Conservation (phyloP, 108 stramenopile genomes). For the Nitzschia sp. region DNA sequence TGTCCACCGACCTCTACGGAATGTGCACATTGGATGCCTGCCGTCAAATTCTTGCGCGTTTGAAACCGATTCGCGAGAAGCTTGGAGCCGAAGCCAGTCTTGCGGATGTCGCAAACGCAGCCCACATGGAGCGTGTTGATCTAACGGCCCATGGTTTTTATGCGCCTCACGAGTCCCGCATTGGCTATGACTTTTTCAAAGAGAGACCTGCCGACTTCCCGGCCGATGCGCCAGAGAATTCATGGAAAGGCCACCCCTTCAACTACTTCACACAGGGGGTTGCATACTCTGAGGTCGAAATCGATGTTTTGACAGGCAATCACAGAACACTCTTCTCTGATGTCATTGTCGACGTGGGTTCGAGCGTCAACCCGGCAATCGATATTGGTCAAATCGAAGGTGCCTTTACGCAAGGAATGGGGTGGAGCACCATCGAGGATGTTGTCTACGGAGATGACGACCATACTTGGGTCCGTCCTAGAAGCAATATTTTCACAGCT, state of each 20-base stretch:
- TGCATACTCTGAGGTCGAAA: slow-evolving; percentile 87
- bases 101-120: slow-evolving; percentile 73
- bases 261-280: slow-evolving; percentile 96
- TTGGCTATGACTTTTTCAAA: slow-evolving; percentile 85
- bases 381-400: slow-evolving; percentile 98
- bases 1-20: slow-evolving; percentile 94
- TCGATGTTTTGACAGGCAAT: slow-evolving; percentile 91
- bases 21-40: slow-evolving; percentile 97
- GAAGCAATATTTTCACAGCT: slow-evolving; percentile 80
- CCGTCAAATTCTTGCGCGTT: slow-evolving; percentile 79
- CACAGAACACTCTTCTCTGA: slow-evolving; percentile 81
- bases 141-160: slow-evolving; percentile 94
- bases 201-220: slow-evolving; percentile 61
- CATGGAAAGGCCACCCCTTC: slow-evolving; percentile 90
- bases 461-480: slow-evolving; percentile 89
- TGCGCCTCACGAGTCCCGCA: slow-evolving; percentile 66
- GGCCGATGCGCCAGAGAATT: slow-evolving; percentile 78
- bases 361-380: slow-evolving; percentile 93
- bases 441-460: slow-evolving; percentile 83
- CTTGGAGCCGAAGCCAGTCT: slow-evolving; percentile 69
- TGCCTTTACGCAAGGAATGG: slow-evolving; percentile 95
- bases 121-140: slow-evolving; percentile 85
- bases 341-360: slow-evolving; percentile 86
- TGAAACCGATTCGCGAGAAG: slow-evolving; percentile 79
- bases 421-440: slow-evolving; percentile 96